These are phyloP conservation scores for Fusarium robinianum DNA, from an alignment of 2,329 filamentous ascomycete species.

Conservation along the genomic window DNA sequence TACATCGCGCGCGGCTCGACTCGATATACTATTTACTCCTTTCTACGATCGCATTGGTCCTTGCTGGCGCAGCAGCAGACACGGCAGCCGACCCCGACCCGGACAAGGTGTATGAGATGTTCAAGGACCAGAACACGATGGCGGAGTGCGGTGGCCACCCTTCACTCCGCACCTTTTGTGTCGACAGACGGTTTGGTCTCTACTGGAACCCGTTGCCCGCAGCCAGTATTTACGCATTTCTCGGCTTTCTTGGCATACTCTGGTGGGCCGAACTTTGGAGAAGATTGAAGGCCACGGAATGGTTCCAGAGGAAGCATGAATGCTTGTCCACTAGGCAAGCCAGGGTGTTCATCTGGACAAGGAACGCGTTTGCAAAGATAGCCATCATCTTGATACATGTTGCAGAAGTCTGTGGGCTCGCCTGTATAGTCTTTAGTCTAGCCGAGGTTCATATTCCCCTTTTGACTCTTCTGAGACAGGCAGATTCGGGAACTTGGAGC, in stretches of 20 bases:
- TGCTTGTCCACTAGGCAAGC: not conserved
- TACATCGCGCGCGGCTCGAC: slow-evolving; percentile 6
- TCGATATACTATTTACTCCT: slow-evolving; percentile 5
- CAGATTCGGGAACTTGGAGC: slow-evolving; percentile 8
- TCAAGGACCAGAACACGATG: not conserved
- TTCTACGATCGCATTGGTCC: not conserved
- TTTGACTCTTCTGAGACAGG: not conserved
- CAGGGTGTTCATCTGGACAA: no score
- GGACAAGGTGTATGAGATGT: slow-evolving; percentile 3
- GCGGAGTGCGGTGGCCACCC: slow-evolving; percentile 7
- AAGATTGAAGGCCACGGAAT: accelerated
- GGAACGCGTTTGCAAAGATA: accelerated
- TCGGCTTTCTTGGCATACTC: slow-evolving; percentile 1
- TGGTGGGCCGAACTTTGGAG: slow-evolving; percentile 14
- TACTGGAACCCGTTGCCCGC: slow-evolving; percentile 13
- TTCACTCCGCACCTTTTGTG: slow-evolving; percentile 15
- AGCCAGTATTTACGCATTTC: slow-evolving; percentile 3
- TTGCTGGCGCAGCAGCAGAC: slow-evolving; percentile 1
- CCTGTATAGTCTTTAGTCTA: not conserved
- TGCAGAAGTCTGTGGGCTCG: not conserved
- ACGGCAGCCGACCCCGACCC: not conserved
- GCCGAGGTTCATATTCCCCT: not conserved
- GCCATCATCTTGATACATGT: accelerated
- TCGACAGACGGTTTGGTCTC: not conserved
- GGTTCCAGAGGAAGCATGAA: not conserved